These are phyloP conservation scores for Sclerotinia glacialis DNA, from an alignment of 2,329 filamentous ascomycete species.

Conservation along the genomic window DNA sequence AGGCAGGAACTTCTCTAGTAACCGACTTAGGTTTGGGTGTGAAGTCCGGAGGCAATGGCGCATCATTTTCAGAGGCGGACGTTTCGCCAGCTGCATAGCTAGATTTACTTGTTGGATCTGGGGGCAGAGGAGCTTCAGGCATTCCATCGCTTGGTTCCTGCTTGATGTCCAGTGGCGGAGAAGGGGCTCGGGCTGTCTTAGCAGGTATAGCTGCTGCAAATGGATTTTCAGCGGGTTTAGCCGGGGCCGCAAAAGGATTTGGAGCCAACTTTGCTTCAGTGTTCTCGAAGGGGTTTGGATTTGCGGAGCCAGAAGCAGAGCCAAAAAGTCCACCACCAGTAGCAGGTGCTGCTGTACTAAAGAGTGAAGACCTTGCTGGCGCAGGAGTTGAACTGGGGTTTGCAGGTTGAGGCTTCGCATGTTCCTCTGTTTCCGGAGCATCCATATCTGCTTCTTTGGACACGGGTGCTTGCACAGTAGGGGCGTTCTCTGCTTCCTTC, in stretches of 20 bases:
- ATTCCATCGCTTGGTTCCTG: conserved; percentile 32
- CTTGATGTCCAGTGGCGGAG: conserved; percentile 32
- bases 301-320: conserved; percentile 26
- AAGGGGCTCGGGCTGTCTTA: conserved; percentile 24
- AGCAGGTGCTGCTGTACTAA: conserved; percentile 25
- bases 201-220: conserved; percentile 27
- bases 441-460: conserved; percentile 55
- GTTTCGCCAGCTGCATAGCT: conserved; percentile 41
- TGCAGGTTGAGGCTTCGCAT: conserved; percentile 26
- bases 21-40: conserved; percentile 28
- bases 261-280: conserved; percentile 4
- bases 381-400: conserved; percentile 33
- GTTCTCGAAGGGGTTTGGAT: conserved; percentile 27
- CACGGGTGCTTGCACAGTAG: conserved; percentile 27
- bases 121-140: conserved; percentile 45
- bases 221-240: conserved; percentile 23
- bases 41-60: conserved; percentile 45
- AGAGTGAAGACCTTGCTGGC: conserved; percentile 29
- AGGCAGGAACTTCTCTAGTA: not conserved
- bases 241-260: conserved; percentile 7
- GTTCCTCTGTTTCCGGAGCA: conserved; percentile 24
- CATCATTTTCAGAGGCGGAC: conserved; percentile 43
- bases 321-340: conserved; percentile 27
- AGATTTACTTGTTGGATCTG: conserved; percentile 44
- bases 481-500: conserved; percentile 45